Evolutionary conservation across 2,329 filamentous ascomycete genomes (phyloP).

Genomic region (Calonectria honghensis): DNA sequence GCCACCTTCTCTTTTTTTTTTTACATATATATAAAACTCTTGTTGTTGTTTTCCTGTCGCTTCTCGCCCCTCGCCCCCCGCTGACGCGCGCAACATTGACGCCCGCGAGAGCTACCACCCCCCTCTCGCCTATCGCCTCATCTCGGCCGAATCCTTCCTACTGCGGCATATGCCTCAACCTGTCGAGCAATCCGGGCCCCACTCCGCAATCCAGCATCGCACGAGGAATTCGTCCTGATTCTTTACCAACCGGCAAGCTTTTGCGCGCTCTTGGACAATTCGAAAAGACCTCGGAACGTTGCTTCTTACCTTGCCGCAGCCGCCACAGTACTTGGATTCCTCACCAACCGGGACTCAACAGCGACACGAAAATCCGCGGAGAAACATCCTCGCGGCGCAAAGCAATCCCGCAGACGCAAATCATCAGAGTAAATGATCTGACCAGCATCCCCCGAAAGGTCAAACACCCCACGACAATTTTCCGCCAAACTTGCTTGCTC

Average conservation of each 20-base stretch:
- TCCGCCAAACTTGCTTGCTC: slow-evolving; percentile 24
- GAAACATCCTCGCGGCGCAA: not conserved
- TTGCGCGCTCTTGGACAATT: slow-evolving; percentile 36
- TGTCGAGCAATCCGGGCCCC: slow-evolving; percentile 11
- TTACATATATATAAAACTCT: not conserved
- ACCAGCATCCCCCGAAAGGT: slow-evolving; percentile 8
- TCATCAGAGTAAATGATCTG: slow-evolving; percentile 44
- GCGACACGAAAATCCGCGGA: not conserved
- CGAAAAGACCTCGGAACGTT: not conserved
- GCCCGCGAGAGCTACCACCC: not conserved
- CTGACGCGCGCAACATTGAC: not conserved
- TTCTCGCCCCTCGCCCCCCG: not conserved
- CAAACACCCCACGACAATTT: slow-evolving; percentile 30
- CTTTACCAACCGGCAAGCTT: slow-evolving; percentile 13
- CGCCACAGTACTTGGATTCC: not conserved
- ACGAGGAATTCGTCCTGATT: slow-evolving; percentile 17
- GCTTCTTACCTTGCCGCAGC: not conserved
- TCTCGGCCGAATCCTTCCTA: slow-evolving; percentile 13
- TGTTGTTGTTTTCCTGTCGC: not conserved
- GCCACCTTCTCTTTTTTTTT: slow-evolving; percentile 1
- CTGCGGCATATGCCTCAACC: slow-evolving; percentile 19
- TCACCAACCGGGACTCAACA: not conserved
- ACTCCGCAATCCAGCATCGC: slow-evolving; percentile 17
- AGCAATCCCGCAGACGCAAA: slow-evolving; percentile 13
- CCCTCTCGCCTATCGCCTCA: slow-evolving; percentile 20